Evolutionary conservation across 441 rosid genomes (phyloP), one percentile per base, ranked within the genome.

Genomic region (Gossypium gossypioides): DNA sequence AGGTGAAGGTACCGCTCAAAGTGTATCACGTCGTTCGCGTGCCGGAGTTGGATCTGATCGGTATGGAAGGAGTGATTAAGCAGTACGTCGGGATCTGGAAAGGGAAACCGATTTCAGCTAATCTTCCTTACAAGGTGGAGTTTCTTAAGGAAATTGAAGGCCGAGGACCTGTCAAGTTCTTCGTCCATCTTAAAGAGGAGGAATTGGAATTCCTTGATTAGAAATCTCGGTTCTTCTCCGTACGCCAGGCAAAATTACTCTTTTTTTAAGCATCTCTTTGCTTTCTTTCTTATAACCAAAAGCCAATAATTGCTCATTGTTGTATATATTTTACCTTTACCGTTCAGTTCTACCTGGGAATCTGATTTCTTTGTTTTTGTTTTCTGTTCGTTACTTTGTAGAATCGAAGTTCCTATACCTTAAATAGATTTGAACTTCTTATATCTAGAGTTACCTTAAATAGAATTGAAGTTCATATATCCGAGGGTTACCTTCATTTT

Each of bases 1-100:
- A 86, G 86, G 97, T 95, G 55, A 95, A 78, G 58, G 94, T 55
- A 54, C 96, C 96, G 34, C 67, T 95, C 77, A 95, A 88, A 78
- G 96, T 92, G 4, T 92, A 92, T 82, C 99, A 95, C 71, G 96
- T 92, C 51, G 89, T 87, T 63, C 86, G 88, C n/a, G 92, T 88
- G n/a, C 88, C 89, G 24, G 97, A 94, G 83, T 64, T 87, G 51
- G 99, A 94, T 78, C 84, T 94, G 79, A 75, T 75, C 40, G 99
- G 90, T 7, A 82, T 81, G 91, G 97, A 92, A 81, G 99, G 99
- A 24, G 76, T 72, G 12, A 57, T 92, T 27, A 95, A 95, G 83
- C 91, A 89, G 78, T 83, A 84, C 80, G 96, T 85, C 3, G 88
- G 72, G 29, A 46, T 83, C 10, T 95, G 96, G 91, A 95, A 92